Evolutionary conservation across 768 basidiomycete genomes (phyloP).

Genomic region (Calvatia gigantea): DNA sequence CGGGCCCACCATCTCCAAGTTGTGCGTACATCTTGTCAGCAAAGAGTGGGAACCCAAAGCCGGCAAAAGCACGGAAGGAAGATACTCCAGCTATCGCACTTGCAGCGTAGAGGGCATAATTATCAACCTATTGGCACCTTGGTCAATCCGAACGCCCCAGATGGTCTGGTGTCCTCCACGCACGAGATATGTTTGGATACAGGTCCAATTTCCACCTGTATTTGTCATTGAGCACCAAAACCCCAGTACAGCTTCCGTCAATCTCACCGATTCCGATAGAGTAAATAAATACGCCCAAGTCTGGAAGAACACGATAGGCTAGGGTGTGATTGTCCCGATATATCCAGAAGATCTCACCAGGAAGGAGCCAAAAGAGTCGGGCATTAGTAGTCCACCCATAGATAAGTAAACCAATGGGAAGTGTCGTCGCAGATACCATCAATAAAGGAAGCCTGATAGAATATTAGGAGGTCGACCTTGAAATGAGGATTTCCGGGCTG

Average conservation of each 20-base stretch:
- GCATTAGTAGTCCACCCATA: slow-evolving; percentile 59
- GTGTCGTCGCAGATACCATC: slow-evolving; percentile 47
- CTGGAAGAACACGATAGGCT: slow-evolving; percentile 9
- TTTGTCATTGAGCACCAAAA: not conserved
- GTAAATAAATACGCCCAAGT: slow-evolving; percentile 41
- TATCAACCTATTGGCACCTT: slow-evolving; percentile 55
- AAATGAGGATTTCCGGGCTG: not conserved
- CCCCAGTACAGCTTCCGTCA: not conserved
- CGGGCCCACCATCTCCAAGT: slow-evolving; percentile 39
- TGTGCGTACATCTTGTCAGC: slow-evolving; percentile 52
- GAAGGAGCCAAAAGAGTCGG: slow-evolving; percentile 53
- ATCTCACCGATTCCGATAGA: slow-evolving; percentile 44
- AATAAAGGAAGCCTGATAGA: slow-evolving; percentile 26
- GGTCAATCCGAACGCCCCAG: slow-evolving; percentile 4
- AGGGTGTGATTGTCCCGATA: not conserved
- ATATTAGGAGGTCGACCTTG: not conserved
- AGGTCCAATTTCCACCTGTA: slow-evolving; percentile 36
- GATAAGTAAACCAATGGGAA: slow-evolving; percentile 61
- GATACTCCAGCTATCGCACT: slow-evolving; percentile 60
- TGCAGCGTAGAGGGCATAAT: slow-evolving; percentile 63
- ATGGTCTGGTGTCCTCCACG: slow-evolving; percentile 26
- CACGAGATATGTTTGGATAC: slow-evolving; percentile 57
- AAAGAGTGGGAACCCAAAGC: slow-evolving; percentile 65
- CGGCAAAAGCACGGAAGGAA: slow-evolving; percentile 52
- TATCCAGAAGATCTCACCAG: slow-evolving; percentile 32